Evolutionary conservation across 2,329 filamentous ascomycete species (phyloP).

Genomic region (Dothidotthia symphoricarpi): DNA sequence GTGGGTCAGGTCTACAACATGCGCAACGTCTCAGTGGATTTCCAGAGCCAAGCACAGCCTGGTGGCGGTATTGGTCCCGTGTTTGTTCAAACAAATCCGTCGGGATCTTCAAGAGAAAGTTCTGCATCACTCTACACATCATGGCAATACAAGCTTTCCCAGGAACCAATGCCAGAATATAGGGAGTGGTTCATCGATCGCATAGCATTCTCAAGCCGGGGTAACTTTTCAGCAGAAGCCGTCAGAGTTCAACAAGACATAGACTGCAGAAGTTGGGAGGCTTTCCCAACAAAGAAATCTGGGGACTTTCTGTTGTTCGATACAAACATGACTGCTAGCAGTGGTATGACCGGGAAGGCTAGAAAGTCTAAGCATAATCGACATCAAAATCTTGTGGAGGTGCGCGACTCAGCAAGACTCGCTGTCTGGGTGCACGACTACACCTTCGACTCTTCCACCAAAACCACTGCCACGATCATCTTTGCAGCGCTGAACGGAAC

Average conservation of each 20-base stretch:
- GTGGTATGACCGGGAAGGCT: neutral
- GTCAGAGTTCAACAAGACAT: slow-evolving; percentile 1
- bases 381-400: neutral
- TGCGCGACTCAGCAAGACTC: neutral
- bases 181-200: slow-evolving; percentile 2
- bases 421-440: slow-evolving; percentile 1
- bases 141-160: neutral
- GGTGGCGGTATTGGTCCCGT: slow-evolving; percentile 1
- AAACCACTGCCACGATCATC: neutral
- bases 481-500: neutral
- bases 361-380: neutral
- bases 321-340: neutral
- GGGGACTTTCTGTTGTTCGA: neutral
- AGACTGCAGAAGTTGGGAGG: neutral
- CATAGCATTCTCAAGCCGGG: neutral
- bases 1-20: slow-evolving; percentile 1
- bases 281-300: neutral
- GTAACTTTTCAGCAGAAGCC: neutral
- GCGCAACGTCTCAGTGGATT: neutral
- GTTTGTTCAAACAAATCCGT: neutral
- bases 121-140: neutral
- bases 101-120: neutral
- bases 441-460: neutral
- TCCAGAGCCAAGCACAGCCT: neutral
- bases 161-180: slow-evolving; percentile 1